phyloP scores from a whole-genome alignment of 2,329 filamentous ascomycete species.

The Emydomyces testavorans region DNA sequence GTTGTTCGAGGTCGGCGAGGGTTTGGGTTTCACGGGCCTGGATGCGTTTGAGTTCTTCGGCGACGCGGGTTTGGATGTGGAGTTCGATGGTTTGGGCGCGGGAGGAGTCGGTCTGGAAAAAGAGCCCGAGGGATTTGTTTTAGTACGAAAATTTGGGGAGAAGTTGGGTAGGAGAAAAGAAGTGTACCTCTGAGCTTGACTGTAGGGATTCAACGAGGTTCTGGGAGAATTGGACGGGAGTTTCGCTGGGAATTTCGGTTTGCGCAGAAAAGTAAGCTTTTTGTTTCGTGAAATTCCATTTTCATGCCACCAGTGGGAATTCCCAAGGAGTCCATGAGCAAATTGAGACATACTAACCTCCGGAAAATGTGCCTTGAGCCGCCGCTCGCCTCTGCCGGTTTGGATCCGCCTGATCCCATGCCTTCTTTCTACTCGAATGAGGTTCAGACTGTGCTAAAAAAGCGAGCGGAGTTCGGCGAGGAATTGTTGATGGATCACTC shows the following conservation, averaged over 20 bases:
- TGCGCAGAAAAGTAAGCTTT: not conserved
- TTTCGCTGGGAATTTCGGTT: constrained; percentile 37
- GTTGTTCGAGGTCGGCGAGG: constrained; percentile 57
- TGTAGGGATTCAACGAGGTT: constrained; percentile 74
- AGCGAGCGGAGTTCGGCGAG: not conserved
- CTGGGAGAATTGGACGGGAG: constrained; percentile 62
- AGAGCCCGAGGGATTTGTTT: constrained; percentile 1
- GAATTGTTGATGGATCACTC: not conserved
- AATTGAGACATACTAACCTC: constrained; percentile 37
- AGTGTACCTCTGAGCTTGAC: constrained; percentile 65
- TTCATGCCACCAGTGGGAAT: no score
- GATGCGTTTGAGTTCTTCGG: constrained; percentile 70
- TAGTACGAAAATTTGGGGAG: constrained; percentile 1
- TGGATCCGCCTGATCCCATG: constrained; percentile 54
- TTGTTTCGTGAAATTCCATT: constrained; percentile 3
- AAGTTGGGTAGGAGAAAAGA: not conserved
- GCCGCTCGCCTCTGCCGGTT: constrained; percentile 41
- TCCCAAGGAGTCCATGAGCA: no score
- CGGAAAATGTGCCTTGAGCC: constrained; percentile 50
- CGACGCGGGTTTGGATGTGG: constrained; percentile 76
- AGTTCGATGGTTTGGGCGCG: constrained; percentile 74
- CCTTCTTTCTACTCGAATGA: not conserved
- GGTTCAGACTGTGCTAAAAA: not conserved
- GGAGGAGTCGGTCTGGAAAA: constrained; percentile 69
- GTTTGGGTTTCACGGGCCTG: constrained; percentile 57